Percentiles rank a stretch among this genome's conserved stretches.
Evolutionary conservation across 495 filamentous ascomycete species (phyloP).

Genomic region (Sordaria brevicollis): DNA sequence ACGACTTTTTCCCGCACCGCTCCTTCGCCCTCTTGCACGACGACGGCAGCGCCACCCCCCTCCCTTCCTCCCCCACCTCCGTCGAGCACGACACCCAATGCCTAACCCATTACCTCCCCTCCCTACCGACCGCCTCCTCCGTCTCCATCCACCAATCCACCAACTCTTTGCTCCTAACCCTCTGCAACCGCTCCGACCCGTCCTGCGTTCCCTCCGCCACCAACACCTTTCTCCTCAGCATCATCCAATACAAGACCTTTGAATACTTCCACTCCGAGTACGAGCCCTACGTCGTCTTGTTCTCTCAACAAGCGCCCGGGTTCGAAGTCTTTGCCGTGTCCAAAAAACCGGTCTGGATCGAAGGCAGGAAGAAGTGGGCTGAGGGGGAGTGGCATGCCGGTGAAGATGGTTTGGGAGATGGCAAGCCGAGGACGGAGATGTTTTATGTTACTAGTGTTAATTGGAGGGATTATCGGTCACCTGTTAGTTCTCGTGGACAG

Average conservation of each 20-base stretch:
- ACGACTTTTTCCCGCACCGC: slow-evolving; percentile 37
- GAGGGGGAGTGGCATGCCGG: neutral
- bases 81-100: slow-evolving; percentile 27
- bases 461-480: slow-evolving; percentile 34
- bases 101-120: slow-evolving; percentile 30
- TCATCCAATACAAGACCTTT: slow-evolving; percentile 43
- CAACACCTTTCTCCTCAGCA: slow-evolving; percentile 41
- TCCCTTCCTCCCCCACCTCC: slow-evolving; percentile 23
- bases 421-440: slow-evolving; percentile 32
- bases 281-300: slow-evolving; percentile 44
- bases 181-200: slow-evolving; percentile 38
- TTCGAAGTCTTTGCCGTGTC: slow-evolving; percentile 41
- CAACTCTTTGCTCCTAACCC: slow-evolving; percentile 42
- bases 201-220: slow-evolving; percentile 23
- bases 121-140: neutral
- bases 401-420: neutral
- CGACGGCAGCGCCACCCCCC: slow-evolving; percentile 30
- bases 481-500: too few species aligned
- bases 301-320: slow-evolving; percentile 27
- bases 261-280: slow-evolving; percentile 36
- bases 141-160: slow-evolving; percentile 47
- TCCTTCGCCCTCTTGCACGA: slow-evolving; percentile 30
- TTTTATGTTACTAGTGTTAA: slow-evolving; percentile 42
- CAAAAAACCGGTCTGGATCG: slow-evolving; percentile 40
- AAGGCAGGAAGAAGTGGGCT: slow-evolving; percentile 19